These are phyloP conservation scores for Lactarius quietus DNA, from an alignment of 768 basidiomycete genomes.

Conservation along the genomic window DNA sequence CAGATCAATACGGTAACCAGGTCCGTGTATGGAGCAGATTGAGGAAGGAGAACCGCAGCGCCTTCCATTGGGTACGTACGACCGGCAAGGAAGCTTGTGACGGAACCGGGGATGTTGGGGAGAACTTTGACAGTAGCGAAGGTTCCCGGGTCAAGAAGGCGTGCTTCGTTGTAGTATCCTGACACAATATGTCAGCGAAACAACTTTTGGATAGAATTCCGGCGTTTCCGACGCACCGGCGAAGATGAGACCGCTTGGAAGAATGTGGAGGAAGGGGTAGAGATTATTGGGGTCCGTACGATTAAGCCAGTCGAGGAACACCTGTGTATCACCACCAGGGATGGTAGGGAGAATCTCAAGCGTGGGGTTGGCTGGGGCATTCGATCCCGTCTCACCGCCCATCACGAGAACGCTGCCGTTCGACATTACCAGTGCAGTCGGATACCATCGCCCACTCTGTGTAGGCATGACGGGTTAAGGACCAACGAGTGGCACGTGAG, in stretches of 20 bases:
- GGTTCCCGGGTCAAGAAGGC: constrained; percentile 62
- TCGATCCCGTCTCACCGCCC: constrained; percentile 72
- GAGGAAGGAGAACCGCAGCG: constrained; percentile 64
- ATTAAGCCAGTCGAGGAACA: constrained; percentile 61
- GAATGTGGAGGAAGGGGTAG: constrained; percentile 71
- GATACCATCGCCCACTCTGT: constrained; percentile 69
- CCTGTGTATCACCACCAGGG: constrained; percentile 54
- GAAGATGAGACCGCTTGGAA: constrained; percentile 68
- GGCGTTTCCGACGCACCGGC: constrained; percentile 47
- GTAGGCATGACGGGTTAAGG: not conserved
- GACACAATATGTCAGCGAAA: not conserved
- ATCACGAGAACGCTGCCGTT: constrained; percentile 74
- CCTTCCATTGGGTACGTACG: constrained; percentile 79
- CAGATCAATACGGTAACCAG: constrained; percentile 68
- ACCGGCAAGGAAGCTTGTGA: constrained; percentile 67
- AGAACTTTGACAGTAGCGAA: constrained; percentile 57
- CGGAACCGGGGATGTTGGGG: constrained; percentile 73
- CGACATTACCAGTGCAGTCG: constrained; percentile 59
- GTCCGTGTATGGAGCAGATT: constrained; percentile 68
- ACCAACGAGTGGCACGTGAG: not conserved
- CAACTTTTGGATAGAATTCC: not conserved
- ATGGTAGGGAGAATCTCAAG: constrained; percentile 70
- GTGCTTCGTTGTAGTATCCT: constrained; percentile 82
- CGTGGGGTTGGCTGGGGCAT: constrained; percentile 60
- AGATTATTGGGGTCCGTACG: constrained; percentile 78